Conservation (phyloP, 169 alveolate genomes). For the Pseudocohnilembus persalinus region DNA sequence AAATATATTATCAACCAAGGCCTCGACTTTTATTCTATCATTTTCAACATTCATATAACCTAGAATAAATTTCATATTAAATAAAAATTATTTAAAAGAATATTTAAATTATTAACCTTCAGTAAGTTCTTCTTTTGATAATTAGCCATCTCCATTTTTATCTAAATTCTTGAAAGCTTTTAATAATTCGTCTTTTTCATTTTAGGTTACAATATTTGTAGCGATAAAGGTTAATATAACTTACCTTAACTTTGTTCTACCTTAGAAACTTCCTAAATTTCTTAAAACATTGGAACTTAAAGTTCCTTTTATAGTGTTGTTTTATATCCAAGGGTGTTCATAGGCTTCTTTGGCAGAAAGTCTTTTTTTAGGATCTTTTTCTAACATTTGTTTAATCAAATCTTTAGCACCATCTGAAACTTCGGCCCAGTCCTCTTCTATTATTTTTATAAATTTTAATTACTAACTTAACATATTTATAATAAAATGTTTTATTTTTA, state of each 20-base stretch:
- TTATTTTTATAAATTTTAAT: too few relatives aligned
- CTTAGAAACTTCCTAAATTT: conserved; percentile 58
- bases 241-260: conserved; percentile 63
- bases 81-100: neutral
- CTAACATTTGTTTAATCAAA: conserved; percentile 72
- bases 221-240: conserved; percentile 66
- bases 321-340: conserved; percentile 83
- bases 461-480: neutral
- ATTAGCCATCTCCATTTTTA: conserved; percentile 44
- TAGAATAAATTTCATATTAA: neutral
- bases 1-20: conserved; percentile 64
- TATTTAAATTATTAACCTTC: conserved; percentile 15
- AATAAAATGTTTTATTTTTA: neutral
- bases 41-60: conserved; percentile 27
- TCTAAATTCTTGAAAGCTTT: conserved; percentile 43
- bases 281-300: conserved; percentile 39
- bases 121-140: conserved; percentile 41
- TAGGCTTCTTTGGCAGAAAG: conserved; percentile 81
- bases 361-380: conserved; percentile 78
- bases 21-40: conserved; percentile 64
- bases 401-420: conserved; percentile 82
- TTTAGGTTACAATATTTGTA: conserved; percentile 57
- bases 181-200: conserved; percentile 57
- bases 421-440: conserved; percentile 37
- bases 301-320: conserved; percentile 47